A percentile compares a stretch with the other conserved stretches of the same genome.
Conservation (phyloP, 495 filamentous ascomycete species). For the Gamarada debralockiae region DNA sequence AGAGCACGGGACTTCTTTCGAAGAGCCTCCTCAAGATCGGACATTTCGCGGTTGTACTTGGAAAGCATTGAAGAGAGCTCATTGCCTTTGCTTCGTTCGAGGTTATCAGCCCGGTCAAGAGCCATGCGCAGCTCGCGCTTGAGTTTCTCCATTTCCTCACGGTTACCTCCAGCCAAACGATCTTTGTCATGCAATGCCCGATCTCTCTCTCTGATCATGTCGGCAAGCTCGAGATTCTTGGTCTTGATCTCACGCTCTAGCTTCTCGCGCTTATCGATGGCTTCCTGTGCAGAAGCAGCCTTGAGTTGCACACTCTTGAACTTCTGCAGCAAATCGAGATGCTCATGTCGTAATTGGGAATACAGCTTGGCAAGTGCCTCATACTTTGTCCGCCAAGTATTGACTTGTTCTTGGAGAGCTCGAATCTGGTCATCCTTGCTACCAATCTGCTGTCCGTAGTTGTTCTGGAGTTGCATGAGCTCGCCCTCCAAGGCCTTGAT, state of each 20-base stretch:
- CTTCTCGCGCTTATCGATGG: constrained; percentile 91
- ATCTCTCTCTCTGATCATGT: constrained; percentile 97
- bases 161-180: constrained; percentile 75
- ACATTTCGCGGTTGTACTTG: constrained; percentile 95
- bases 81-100: constrained; percentile 85
- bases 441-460: constrained; percentile 75
- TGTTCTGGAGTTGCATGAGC: constrained; percentile 73
- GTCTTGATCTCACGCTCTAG: constrained; percentile 96
- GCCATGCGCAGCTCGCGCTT: constrained; percentile 96
- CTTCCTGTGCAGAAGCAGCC: constrained; percentile 93
- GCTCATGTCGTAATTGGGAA: constrained; percentile 91
- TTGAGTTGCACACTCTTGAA: constrained; percentile 96
- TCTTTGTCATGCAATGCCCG: constrained; percentile 93
- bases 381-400: constrained; percentile 96
- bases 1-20: constrained; percentile 83
- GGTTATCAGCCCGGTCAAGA: constrained; percentile 86
- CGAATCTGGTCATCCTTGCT: constrained; percentile 95
- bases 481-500: constrained; percentile 92
- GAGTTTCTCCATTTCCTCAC: constrained; percentile 91
- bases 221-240: constrained; percentile 95
- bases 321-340: constrained; percentile 89
- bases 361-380: constrained; percentile 96
- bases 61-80: constrained; percentile 91
- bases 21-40: constrained; percentile 89
- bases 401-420: constrained; percentile 88